A percentile compares a stretch with the other conserved stretches of the same genome.
Evolutionary conservation across 306 rosid genomes (phyloP).

Genomic region (Hylodesmum podocarpum): DNA sequence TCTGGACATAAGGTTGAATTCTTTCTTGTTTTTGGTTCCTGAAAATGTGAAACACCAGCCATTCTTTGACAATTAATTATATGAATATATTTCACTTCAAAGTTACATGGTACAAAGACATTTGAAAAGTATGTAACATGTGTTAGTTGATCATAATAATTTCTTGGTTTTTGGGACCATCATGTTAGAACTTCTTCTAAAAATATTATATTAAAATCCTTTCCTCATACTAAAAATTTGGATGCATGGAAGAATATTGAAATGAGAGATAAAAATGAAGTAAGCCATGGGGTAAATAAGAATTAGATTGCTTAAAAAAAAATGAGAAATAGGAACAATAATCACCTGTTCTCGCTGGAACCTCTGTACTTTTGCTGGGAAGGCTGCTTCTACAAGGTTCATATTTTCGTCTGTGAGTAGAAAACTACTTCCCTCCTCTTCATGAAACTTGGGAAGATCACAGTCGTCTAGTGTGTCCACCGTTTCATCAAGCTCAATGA

Average conservation of each 20-base stretch:
- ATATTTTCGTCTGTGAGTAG: constrained; percentile 83
- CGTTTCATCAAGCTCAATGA: constrained; percentile 47
- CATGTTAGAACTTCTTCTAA: background rate
- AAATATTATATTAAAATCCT: constrained; percentile 6
- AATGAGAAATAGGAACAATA: too few relatives aligned
- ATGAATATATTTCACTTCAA: background rate
- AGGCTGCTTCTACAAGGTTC: constrained; percentile 80
- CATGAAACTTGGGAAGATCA: constrained; percentile 48
- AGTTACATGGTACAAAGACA: background rate
- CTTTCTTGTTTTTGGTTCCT: constrained; percentile 62
- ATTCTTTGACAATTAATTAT: background rate
- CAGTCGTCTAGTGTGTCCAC: constrained; percentile 51
- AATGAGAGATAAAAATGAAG: background rate
- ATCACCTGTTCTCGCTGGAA: constrained; percentile 77
- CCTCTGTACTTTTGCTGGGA: constrained; percentile 59
- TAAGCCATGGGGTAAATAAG: background rate
- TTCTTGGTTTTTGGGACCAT: background rate
- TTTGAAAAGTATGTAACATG: background rate
- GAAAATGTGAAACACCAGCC: constrained; percentile 35
- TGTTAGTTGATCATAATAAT: background rate
- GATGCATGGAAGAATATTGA: background rate
- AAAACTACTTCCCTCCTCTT: constrained; percentile 55
- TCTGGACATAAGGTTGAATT: constrained; percentile 33
- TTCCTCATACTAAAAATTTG: background rate
- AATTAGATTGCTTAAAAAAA: too few relatives aligned